Base-by-base conservation (phyloP, 2,329 filamentous ascomycete genomes). In the Penicillium paneum region DNA sequence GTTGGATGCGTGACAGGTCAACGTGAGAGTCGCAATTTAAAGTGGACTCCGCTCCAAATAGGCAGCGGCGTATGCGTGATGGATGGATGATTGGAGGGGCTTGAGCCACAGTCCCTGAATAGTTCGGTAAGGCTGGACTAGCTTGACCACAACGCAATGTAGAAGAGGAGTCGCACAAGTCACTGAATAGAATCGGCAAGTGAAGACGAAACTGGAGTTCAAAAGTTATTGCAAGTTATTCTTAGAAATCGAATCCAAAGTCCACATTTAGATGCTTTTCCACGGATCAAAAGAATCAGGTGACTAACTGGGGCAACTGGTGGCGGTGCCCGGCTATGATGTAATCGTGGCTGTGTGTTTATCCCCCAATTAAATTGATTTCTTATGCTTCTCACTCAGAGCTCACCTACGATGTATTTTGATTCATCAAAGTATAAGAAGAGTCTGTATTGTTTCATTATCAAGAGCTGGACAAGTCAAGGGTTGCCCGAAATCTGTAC, bases 11-110 rank as follows among this genome's bases (percentile, higher is more conserved):
- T 52, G 60, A 58, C 46, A 38, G 50, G 51, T 32, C 31, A 52
- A 49, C 35, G 46, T 43, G 42, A 35, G 34, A 40, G 46, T 58
- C 12, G 38, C 34, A 43, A 40, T 36, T 40, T 35, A 34, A 24
- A 32, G 36, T 38, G 40, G 42, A 36, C 17, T 54, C 40, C n/a
- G 32, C 17, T 54, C 40, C n/a, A 51, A 51, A 38, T 56, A 63
- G 62, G 62, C 62, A 64, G 51, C 63, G 61, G 60, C 56, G 57
- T 55, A 55, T 52, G 44, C 39, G 38, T 40, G 39, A 57, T 40
- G 49, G 57, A 52, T 54, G 52, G 58, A 49, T 40, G 49, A 58
- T 54, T 54, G 52, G 58, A 49, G 55, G 52, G 55, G 38, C 46
- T 46, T 57, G 47, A 59, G 56, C 54, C 52, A 55, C 56, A 52